Evolutionary conservation across 2,329 filamentous ascomycete genomes (phyloP).

Genomic region (Fusarium sp.): DNA sequence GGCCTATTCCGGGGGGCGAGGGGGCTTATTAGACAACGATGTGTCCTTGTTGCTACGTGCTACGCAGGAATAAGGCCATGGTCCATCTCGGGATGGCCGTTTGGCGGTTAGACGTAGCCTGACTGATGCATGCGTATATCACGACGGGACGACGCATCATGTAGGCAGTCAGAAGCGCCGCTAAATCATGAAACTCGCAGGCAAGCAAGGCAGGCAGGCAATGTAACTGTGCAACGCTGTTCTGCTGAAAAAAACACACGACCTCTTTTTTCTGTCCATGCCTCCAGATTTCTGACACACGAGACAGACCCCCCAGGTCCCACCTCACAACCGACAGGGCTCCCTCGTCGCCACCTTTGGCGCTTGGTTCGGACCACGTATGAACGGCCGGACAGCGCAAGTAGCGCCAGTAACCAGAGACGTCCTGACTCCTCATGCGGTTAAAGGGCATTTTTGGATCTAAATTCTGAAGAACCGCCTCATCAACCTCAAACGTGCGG

Average conservation of each 20-base stretch:
- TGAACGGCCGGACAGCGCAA: slow-evolving; percentile 7
- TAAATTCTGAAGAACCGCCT: slow-evolving; percentile 48
- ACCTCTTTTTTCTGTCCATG: background rate
- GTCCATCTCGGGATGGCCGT: slow-evolving; percentile 11
- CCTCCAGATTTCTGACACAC: slow-evolving; percentile 37
- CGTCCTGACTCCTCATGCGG: slow-evolving; percentile 9
- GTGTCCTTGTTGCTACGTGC: background rate
- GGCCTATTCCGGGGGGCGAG: slow-evolving; percentile 7
- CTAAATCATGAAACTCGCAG: slow-evolving; percentile 22
- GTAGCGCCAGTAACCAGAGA: slow-evolving; percentile 3
- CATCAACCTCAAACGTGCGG: slow-evolving; percentile 65
- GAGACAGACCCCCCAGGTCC: slow-evolving; percentile 31
- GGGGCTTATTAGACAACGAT: background rate
- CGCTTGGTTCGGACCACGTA: slow-evolving; percentile 24
- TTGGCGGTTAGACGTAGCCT: background rate
- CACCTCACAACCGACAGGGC: slow-evolving; percentile 34
- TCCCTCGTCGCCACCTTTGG: slow-evolving; percentile 21
- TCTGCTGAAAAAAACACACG: slow-evolving; percentile 8
- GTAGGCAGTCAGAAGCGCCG: slow-evolving; percentile 4
- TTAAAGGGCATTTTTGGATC: slow-evolving; percentile 24
- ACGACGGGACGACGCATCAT: background rate
- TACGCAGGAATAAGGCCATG: background rate
- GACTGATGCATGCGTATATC: background rate
- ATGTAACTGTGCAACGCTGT: slow-evolving; percentile 8
- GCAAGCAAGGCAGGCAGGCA: background rate